Evolutionary conservation across 768 basidiomycete species (phyloP).

Genomic region (Lactarius evosmus): DNA sequence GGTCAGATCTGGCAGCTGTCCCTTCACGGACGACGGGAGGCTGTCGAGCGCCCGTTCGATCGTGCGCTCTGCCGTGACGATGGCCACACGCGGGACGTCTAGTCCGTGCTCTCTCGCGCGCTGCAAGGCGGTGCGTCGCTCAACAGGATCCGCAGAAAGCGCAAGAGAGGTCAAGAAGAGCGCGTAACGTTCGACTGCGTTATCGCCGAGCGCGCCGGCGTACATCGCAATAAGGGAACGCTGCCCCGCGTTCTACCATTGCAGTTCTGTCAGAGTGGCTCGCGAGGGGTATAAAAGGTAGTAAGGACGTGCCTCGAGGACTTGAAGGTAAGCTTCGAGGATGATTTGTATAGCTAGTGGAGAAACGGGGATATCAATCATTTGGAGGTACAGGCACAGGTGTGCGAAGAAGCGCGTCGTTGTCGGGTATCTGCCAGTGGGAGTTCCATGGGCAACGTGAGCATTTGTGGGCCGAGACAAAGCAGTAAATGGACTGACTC

Average conservation of each 20-base stretch:
- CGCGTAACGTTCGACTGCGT: constrained; percentile 90
- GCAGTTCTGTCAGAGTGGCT: background rate
- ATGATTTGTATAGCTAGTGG: constrained; percentile 75
- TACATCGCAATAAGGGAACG: constrained; percentile 91
- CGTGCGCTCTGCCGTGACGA: constrained; percentile 73
- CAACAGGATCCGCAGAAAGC: constrained; percentile 56
- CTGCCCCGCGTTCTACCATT: constrained; percentile 63
- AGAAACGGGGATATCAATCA: constrained; percentile 74
- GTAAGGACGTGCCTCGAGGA: constrained; percentile 63
- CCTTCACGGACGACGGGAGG: constrained; percentile 17
- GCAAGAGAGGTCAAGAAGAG: constrained; percentile 80
- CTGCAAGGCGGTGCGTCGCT: constrained; percentile 66
- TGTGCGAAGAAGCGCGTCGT: constrained; percentile 93
- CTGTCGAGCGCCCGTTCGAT: constrained; percentile 66
- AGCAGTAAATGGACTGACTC: constrained; percentile 46
- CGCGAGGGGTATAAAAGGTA: background rate
- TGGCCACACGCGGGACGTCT: constrained; percentile 75
- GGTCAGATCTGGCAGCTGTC: constrained; percentile 17
- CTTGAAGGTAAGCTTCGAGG: constrained; percentile 82
- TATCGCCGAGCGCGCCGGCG: constrained; percentile 84
- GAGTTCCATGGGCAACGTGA: constrained; percentile 3
- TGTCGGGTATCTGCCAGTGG: constrained; percentile 53
- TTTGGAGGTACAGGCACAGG: constrained; percentile 81
- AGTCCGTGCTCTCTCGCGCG: constrained; percentile 83
- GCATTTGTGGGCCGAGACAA: constrained; percentile 14